Conservation (phyloP, 768 basidiomycete species). For the Boletellus sp. region DNA sequence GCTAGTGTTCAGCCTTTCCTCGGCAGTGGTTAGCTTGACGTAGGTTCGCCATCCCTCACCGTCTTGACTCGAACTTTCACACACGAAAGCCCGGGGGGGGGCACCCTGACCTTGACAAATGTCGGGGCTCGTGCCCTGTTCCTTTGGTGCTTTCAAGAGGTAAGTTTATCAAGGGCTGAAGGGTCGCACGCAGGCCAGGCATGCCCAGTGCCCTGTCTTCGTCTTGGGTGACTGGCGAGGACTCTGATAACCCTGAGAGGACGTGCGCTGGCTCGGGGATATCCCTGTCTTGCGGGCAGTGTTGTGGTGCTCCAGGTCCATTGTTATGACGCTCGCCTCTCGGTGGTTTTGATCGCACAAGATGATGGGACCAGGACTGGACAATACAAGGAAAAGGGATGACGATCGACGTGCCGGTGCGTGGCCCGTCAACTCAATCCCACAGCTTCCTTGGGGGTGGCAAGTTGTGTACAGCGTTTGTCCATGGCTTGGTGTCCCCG, state of each 20-base stretch:
- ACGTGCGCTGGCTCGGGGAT: neutral
- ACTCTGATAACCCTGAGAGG: too few species aligned
- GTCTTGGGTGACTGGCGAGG: neutral
- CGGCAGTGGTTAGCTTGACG: neutral
- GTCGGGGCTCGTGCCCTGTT: too few species aligned
- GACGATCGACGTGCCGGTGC: neutral
- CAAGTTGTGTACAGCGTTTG: neutral
- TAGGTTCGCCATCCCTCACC: neutral
- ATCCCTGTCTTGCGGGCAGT: too few species aligned
- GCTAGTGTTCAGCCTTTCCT: neutral
- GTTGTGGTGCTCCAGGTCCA: too few species aligned
- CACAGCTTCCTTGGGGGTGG: neutral
- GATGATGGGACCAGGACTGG: too few species aligned
- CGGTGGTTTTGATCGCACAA: too few species aligned
- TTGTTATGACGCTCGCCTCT: too few species aligned
- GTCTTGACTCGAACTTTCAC: too few species aligned
- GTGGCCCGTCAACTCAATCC: neutral
- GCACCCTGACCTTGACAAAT: too few species aligned
- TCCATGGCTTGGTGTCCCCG: slow-evolving; percentile 9
- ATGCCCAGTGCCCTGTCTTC: slow-evolving; percentile 1
- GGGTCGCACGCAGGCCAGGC: slow-evolving; percentile 13
- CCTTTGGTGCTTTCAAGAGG: neutral
- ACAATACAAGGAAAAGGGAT: neutral
- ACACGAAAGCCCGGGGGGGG: too few species aligned
- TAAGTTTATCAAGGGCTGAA: neutral